phyloP scores from a whole-genome alignment of 768 basidiomycete species.

The Cystoderma amianthinum region DNA sequence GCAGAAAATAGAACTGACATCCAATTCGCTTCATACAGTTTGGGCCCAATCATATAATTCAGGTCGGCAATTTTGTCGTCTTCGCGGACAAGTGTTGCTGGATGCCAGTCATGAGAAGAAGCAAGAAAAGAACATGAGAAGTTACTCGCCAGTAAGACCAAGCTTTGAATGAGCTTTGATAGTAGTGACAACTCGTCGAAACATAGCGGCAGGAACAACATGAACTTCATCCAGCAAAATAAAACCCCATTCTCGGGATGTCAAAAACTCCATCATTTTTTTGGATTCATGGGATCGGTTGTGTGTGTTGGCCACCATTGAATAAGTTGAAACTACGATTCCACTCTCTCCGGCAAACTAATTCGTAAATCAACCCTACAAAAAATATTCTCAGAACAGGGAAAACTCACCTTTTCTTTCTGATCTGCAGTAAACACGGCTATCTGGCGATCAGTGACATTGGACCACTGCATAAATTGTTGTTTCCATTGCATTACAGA shows the following conservation, averaged over 20 bases:
- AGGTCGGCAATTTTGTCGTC: slow-evolving; percentile 98
- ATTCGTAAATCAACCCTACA: no score
- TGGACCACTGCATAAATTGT: slow-evolving; percentile 98
- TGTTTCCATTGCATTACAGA: slow-evolving; percentile 99
- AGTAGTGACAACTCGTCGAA: slow-evolving; percentile 93
- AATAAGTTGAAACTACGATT: slow-evolving; percentile 98
- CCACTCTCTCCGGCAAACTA: slow-evolving; percentile 97
- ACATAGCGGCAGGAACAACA: slow-evolving; percentile 98
- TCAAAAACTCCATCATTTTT: slow-evolving; percentile 99
- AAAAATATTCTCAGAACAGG: no score
- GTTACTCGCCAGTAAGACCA: slow-evolving; percentile 72
- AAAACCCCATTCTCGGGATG: slow-evolving; percentile 99
- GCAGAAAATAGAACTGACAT: slow-evolving; percentile 56
- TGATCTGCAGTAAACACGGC: slow-evolving; percentile 97
- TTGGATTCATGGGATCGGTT: slow-evolving; percentile 98
- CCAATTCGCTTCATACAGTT: slow-evolving; percentile 99
- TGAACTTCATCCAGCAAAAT: slow-evolving; percentile 97
- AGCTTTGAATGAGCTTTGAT: slow-evolving; percentile 99
- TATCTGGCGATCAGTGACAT: slow-evolving; percentile 93
- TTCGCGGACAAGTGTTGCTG: slow-evolving; percentile 96
- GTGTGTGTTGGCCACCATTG: slow-evolving; percentile 98
- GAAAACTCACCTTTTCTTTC: slow-evolving; percentile 80
- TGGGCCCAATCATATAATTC: slow-evolving; percentile 99
- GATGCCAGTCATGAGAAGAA: slow-evolving; percentile 1
- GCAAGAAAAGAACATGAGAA: slow-evolving; percentile 1